Evolutionary conservation across 495 filamentous ascomycete genomes (phyloP).

Genomic region (Xylaria curta): DNA sequence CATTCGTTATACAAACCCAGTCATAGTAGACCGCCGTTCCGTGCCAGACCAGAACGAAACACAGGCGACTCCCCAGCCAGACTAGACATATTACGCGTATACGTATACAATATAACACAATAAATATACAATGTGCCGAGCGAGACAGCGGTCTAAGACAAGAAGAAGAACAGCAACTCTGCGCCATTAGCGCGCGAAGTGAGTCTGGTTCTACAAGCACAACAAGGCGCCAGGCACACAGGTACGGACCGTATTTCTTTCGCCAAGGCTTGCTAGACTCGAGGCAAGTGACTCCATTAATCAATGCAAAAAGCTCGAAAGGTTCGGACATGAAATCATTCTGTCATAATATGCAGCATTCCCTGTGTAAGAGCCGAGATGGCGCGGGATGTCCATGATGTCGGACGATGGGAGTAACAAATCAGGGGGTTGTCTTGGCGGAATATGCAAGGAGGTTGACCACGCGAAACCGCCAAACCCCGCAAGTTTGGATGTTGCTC

Average conservation of each 20-base stretch:
- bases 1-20: conserved; percentile 12
- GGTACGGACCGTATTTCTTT: conserved; percentile 9
- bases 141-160: background rate
- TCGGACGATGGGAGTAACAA: conserved; percentile 21
- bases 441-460: conserved; percentile 26
- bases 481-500: conserved; percentile 23
- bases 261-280: conserved; percentile 7
- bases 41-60: background rate
- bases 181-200: conserved; percentile 25
- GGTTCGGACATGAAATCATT: conserved; percentile 25
- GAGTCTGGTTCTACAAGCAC: background rate
- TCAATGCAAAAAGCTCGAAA: conserved; percentile 28
- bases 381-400: conserved; percentile 29
- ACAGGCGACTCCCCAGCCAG: background rate
- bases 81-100: background rate
- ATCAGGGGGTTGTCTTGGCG: conserved; percentile 22
- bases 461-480: conserved; percentile 25
- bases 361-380: conserved; percentile 16
- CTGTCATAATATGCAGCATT: conserved; percentile 27
- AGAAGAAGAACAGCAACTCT: background rate
- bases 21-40: conserved; percentile 1
- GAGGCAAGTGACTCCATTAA: conserved; percentile 26
- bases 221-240: conserved; percentile 20
- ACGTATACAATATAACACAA: background rate
- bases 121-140: conserved; percentile 2